phyloP scores from a whole-genome alignment of 140 eudicot genomes.

The Oenanthe javanica region DNA sequence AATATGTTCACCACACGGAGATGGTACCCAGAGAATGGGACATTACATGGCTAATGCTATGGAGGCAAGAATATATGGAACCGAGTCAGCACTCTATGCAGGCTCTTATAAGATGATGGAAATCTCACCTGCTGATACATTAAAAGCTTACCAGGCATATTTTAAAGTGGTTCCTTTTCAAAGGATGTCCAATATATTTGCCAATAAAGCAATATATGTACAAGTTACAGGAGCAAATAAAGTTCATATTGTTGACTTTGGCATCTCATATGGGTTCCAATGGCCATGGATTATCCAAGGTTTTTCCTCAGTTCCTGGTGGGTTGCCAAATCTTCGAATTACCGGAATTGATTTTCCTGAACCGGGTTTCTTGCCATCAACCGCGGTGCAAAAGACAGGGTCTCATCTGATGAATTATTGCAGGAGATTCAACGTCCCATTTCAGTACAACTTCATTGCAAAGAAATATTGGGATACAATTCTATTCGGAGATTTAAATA shows the following conservation, averaged over 20 bases:
- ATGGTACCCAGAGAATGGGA: constrained; percentile 20
- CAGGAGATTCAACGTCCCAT: constrained; percentile 7
- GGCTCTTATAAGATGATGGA: neutral
- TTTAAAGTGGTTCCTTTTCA: neutral
- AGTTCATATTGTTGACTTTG: constrained; percentile 6
- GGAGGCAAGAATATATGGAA: neutral
- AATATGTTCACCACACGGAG: constrained; percentile 49
- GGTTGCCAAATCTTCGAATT: constrained; percentile 3
- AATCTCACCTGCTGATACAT: neutral
- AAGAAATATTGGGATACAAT: constrained; percentile 1
- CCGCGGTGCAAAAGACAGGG: neutral
- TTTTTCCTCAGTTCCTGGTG: neutral
- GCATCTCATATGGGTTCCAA: constrained; percentile 1
- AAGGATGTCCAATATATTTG: neutral
- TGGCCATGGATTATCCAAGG: constrained; percentile 5
- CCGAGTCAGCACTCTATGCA: neutral
- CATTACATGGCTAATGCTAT: neutral
- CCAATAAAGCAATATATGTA: neutral
- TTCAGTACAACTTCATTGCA: neutral
- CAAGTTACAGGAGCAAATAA: neutral
- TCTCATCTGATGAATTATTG: neutral
- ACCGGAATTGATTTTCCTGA: constrained; percentile 2
- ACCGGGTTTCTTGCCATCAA: constrained; percentile 4
- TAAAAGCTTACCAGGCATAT: neutral
- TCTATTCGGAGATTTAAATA: too few relatives aligned